A percentile compares a stretch with the other conserved stretches of the same genome.
Conservation (phyloP, 2,329 filamentous ascomycete species). For the Beauveria australis region DNA sequence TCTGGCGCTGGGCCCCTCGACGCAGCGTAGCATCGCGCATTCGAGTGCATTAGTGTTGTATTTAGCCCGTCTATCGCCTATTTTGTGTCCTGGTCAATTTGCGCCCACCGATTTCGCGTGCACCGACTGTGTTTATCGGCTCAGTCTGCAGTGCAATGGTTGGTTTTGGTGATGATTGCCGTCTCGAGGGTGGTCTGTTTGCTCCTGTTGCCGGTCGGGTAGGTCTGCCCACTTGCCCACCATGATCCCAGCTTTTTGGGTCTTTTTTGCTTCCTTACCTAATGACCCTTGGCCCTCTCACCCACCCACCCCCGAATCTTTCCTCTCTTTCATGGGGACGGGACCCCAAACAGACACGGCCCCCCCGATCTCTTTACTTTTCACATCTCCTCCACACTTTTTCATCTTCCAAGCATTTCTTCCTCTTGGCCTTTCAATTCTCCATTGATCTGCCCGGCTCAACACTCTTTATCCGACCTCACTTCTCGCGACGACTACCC, state of each 20-base stretch:
- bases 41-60: background rate
- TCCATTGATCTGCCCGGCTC: background rate
- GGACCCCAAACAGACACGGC: conserved; percentile 5
- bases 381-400: conserved; percentile 8
- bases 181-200: no score
- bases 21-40: conserved; percentile 1
- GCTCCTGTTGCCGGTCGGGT: no score
- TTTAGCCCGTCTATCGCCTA: conserved; percentile 3
- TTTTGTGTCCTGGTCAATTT: background rate
- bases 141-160: no score
- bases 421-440: background rate
- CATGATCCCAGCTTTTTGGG: background rate
- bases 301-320: conserved; percentile 5
- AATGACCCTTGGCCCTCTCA: background rate
- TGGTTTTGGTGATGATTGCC: no score
- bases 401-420: background rate
- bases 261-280: conserved; percentile 1
- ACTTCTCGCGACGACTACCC: background rate
- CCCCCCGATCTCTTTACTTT: conserved; percentile 6
- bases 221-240: background rate
- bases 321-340: conserved; percentile 6
- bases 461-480: background rate
- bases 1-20: background rate
- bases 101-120: background rate
- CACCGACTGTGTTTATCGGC: background rate